Percentiles rank a stretch among this genome's conserved stretches.
Evolutionary conservation across 345 rosid species (phyloP).

Genomic region (Eucalyptus camaldulensis): DNA sequence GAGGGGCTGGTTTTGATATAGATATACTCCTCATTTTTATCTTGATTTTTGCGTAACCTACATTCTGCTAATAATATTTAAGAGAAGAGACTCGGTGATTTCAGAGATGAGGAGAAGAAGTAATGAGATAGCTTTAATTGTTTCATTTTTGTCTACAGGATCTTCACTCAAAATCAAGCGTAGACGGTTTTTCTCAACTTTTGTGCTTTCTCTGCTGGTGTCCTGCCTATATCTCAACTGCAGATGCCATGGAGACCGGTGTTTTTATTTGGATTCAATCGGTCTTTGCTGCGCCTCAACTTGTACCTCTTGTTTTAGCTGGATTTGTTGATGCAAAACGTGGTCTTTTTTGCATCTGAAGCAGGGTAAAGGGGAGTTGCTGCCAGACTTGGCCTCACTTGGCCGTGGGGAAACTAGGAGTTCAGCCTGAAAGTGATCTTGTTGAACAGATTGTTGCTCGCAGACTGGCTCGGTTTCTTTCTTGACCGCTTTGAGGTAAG

Average conservation of each 20-base stretch:
- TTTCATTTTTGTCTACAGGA: constrained; percentile 22
- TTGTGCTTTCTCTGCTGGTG: constrained; percentile 94
- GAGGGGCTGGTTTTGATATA: constrained; percentile 38
- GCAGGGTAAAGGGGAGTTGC: constrained; percentile 71
- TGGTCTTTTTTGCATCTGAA: constrained; percentile 91
- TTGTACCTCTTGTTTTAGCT: constrained; percentile 81
- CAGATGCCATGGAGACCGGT: constrained; percentile 94
- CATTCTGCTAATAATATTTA: not conserved
- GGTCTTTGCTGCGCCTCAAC: constrained; percentile 89
- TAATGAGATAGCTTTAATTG: not conserved
- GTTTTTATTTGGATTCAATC: constrained; percentile 96
- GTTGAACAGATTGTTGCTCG: constrained; percentile 91
- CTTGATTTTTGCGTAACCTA: not conserved
- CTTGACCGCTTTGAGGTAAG: constrained; percentile 95
- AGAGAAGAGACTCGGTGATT: not conserved
- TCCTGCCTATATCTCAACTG: constrained; percentile 91
- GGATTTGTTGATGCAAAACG: constrained; percentile 98
- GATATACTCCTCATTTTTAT: not conserved
- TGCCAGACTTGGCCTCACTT: constrained; percentile 88
- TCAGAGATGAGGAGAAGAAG: not conserved
- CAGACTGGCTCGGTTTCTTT: constrained; percentile 88
- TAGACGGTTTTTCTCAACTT: constrained; percentile 88
- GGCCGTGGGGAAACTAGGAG: constrained; percentile 84
- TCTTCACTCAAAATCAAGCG: constrained; percentile 54
- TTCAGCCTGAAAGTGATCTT: constrained; percentile 51